A percentile compares a stretch with the other conserved stretches of the same genome.
Evolutionary conservation across 495 filamentous ascomycete genomes (phyloP).

Genomic region (Xylaria intraflava): DNA sequence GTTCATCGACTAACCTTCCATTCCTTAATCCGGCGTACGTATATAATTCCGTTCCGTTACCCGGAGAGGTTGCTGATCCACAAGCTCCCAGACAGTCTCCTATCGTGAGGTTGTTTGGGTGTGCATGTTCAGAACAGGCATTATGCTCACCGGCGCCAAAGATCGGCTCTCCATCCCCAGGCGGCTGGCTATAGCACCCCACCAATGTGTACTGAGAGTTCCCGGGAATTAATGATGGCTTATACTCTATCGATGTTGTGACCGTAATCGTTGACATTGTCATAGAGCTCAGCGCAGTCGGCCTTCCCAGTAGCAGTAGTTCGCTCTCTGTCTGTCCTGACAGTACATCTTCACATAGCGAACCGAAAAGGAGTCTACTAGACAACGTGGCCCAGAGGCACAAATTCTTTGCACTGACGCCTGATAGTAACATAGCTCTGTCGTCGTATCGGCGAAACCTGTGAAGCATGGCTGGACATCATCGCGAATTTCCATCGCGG

Average conservation of each 20-base stretch:
- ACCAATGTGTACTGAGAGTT: constrained; percentile 10
- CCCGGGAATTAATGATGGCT: constrained; percentile 11
- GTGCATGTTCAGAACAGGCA: background rate
- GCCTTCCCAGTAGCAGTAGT: constrained; percentile 8
- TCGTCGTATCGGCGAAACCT: constrained; percentile 12
- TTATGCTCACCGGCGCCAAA: constrained; percentile 11
- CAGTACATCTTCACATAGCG: constrained; percentile 12
- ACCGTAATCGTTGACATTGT: constrained; percentile 14
- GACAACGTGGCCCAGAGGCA: constrained; percentile 12
- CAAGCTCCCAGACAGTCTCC: constrained; percentile 13
- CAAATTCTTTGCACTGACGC: constrained; percentile 12
- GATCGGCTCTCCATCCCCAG: background rate
- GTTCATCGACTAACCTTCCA: constrained; percentile 11
- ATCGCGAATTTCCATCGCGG: background rate
- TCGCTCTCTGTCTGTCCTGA: constrained; percentile 10
- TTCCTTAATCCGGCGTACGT: constrained; percentile 13
- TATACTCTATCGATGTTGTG: constrained; percentile 21
- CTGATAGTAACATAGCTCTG: constrained; percentile 10
- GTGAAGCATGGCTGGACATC: constrained; percentile 12
- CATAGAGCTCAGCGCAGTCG: background rate
- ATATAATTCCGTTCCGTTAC: background rate
- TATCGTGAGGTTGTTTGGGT: constrained; percentile 9
- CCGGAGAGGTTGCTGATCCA: background rate
- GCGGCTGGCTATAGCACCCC: constrained; percentile 13
- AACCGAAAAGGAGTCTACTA: constrained; percentile 11